Percentiles rank a stretch among this genome's conserved stretches.
phyloP scores from a whole-genome alignment of 2,329 filamentous ascomycete genomes.

The Sarocladium kiliense region DNA sequence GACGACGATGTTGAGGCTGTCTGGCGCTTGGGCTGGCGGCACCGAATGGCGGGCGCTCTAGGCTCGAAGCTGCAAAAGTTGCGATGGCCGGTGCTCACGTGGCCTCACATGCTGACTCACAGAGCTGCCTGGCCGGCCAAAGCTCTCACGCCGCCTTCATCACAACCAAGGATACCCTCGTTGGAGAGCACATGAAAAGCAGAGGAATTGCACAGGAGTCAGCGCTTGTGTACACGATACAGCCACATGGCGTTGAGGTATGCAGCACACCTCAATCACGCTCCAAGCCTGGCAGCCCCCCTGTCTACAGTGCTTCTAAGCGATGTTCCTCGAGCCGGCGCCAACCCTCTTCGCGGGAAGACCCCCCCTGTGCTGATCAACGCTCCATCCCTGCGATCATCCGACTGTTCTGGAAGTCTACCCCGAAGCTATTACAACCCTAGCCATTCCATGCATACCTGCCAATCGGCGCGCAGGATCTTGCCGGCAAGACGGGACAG shows the following conservation, averaged over 20 bases:
- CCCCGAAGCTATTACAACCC: conserved; percentile 8
- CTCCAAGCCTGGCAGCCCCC: neutral
- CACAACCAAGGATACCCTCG: conserved; percentile 5
- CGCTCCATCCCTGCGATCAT: conserved; percentile 4
- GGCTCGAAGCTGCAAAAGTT: conserved; percentile 8
- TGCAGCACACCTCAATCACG: neutral
- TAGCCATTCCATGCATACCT: neutral
- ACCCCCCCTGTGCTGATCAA: conserved; percentile 9
- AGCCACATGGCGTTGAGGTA: conserved; percentile 3
- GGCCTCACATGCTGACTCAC: neutral
- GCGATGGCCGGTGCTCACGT: conserved; percentile 5
- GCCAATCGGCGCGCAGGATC: conserved; percentile 9
- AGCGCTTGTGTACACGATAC: conserved; percentile 5
- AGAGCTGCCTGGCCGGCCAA: neutral
- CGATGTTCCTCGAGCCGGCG: neutral
- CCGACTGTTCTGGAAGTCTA: conserved; percentile 10
- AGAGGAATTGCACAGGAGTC: neutral
- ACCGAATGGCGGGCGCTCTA: neutral
- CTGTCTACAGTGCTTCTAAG: conserved; percentile 2
- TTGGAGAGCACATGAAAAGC: neutral
- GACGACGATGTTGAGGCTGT: neutral
- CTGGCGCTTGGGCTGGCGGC: neutral
- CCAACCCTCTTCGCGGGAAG: conserved; percentile 1
- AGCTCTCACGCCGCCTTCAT: neutral
- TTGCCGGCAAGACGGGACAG: conserved; percentile 7